These are phyloP conservation scores for Aspergillus eucalypticola DNA, from an alignment of 2,329 filamentous ascomycete genomes.

Conservation along the genomic window DNA sequence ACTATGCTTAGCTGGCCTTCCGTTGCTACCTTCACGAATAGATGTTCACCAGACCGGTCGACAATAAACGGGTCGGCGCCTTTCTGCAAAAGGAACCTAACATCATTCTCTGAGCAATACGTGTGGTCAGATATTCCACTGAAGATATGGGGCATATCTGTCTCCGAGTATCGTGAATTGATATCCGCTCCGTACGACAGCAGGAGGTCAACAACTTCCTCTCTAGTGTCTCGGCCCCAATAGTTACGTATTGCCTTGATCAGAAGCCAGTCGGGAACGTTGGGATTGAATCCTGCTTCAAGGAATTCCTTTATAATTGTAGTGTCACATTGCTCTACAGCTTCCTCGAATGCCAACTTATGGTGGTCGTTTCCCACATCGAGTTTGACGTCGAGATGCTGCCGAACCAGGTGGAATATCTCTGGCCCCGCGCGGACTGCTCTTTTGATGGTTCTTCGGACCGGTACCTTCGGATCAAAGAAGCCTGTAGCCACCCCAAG, in stretches of 20 bases:
- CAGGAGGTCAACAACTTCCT: neutral
- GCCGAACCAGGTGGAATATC: neutral
- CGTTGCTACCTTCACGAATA: neutral
- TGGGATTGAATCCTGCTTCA: neutral
- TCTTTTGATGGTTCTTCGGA: neutral
- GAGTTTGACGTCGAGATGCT: neutral
- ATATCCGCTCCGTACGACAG: neutral
- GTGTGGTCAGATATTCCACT: neutral
- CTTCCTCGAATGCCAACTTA: neutral
- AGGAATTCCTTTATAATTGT: neutral
- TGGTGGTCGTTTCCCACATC: neutral
- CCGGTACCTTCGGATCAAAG: no score
- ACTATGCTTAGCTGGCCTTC: neutral
- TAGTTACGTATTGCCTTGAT: neutral
- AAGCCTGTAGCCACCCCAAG: no score
- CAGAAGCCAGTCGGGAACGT: neutral
- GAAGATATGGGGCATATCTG: neutral
- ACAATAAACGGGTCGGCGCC: neutral
- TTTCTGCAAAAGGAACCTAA: neutral
- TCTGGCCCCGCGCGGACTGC: accelerated
- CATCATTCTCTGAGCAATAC: no score
- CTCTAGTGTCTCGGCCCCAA: no score
- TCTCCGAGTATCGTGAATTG: neutral
- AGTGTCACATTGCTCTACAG: neutral
- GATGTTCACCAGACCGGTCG: neutral